phyloP scores from a whole-genome alignment of 345 rosid species.

The Corchorus capsularis region DNA sequence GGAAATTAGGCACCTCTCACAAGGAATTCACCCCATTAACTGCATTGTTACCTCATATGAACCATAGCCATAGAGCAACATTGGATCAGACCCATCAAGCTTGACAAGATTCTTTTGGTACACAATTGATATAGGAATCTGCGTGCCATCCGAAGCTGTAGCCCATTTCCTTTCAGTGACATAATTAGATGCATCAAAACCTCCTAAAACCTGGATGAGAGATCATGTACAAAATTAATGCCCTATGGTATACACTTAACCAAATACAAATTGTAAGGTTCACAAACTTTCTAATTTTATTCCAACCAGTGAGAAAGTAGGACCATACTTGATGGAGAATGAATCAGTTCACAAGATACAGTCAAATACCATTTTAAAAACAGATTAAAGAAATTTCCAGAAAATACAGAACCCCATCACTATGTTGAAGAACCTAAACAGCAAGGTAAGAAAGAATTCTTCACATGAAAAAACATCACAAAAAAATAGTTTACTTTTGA shows the following conservation, averaged over 20 bases:
- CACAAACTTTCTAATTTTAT: neutral
- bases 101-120: constrained; percentile 71
- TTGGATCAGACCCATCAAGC: constrained; percentile 81
- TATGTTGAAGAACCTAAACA: neutral
- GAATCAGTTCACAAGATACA: neutral
- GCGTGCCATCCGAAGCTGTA: constrained; percentile 78
- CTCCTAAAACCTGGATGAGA: constrained; percentile 76
- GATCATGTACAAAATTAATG: constrained; percentile 13
- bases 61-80: constrained; percentile 89
- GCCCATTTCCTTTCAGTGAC: constrained; percentile 89
- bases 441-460: neutral
- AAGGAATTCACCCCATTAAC: neutral
- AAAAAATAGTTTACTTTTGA: neutral
- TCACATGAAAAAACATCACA: neutral
- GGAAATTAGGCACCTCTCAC: neutral
- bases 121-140: constrained; percentile 81
- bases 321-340: neutral
- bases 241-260: neutral
- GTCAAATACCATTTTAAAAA: neutral
- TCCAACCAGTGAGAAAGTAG: neutral
- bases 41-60: constrained; percentile 78
- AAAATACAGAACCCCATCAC: neutral
- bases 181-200: constrained; percentile 80
- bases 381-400: neutral
- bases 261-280: neutral